Evolutionary conservation across 192 early-diverging fungal species (phyloP).

Genomic region (Entophlyctis luteolus): DNA sequence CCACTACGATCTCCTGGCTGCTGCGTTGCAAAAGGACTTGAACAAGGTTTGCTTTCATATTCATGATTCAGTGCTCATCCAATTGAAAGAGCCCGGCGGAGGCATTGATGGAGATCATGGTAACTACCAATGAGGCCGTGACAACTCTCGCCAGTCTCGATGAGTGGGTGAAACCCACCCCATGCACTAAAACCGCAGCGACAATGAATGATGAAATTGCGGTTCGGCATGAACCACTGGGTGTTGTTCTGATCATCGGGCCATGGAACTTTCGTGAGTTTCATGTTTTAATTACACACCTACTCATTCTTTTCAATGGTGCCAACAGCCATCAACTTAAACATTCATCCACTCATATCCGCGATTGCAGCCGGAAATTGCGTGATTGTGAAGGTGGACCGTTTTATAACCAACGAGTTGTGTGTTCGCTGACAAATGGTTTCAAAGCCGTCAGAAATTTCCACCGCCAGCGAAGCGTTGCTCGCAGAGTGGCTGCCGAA

Average conservation of each 20-base stretch:
- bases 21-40: constrained; percentile 32
- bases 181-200: background rate
- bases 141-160: constrained; percentile 38
- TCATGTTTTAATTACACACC: constrained; percentile 28
- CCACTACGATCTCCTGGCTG: constrained; percentile 27
- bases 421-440: background rate
- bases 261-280: constrained; percentile 41
- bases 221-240: constrained; percentile 64
- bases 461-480: constrained; percentile 59
- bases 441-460: constrained; percentile 73
- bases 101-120: constrained; percentile 21
- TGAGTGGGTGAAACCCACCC: constrained; percentile 32
- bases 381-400: constrained; percentile 38
- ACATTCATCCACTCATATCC: constrained; percentile 67
- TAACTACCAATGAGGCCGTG: constrained; percentile 35
- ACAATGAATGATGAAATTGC: background rate
- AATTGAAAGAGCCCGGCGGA: background rate
- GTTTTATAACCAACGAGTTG: background rate
- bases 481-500: constrained; percentile 61
- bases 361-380: constrained; percentile 90
- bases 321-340: constrained; percentile 50
- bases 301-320: background rate
- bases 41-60: background rate
- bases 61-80: background rate
- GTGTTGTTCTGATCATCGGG: constrained; percentile 69